Evolutionary conservation across 169 alveolate genomes (phyloP), one percentile per base, ranked within the genome.

Genomic region (Blepharisma undulans): DNA sequence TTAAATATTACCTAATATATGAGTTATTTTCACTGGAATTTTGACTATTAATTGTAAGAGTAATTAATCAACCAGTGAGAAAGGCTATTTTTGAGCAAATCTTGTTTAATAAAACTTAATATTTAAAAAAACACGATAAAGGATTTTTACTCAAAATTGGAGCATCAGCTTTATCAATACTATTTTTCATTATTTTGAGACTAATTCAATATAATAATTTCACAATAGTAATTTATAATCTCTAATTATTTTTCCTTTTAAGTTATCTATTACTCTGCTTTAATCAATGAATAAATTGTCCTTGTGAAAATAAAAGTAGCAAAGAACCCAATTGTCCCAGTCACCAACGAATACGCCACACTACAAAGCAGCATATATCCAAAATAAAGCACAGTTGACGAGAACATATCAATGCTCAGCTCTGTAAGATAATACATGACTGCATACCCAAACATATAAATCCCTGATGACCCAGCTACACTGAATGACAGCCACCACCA

Each of bases 401-500:
- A 94, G 34, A 95, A 90, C 71, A 91, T 94, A 19, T 94, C 93
- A 60, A 97, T 92, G 84, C 90, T 92, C 72, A 95, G 82, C 29
- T 93, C 81, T 14, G 94, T 92, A 81, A 87, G 89, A 82, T 74
- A 95, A 79, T 97, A 97, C 76, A 93, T 84, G 32, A 96, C 91
- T 10, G 97, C 92, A 92, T 95, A 95, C 7, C 94, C 94, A 81
- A 97, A 93, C 27, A 97, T 93, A 84, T 95, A 95, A 71, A 95
- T 72, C 22, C 97, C 98, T 18, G 97, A 94, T 21, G 94, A 86
- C 21, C 97, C 97, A 27, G 97, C 92, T 6, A 97, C 94, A 76
- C 93, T 59, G 86, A 94, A 95, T 21, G 97, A 94, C 66, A 95
- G 80, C 97, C 98, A 96, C 98, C 98, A 96, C 98, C 98, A 96